A percentile compares a stretch with the other conserved stretches of the same genome.
Conservation (phyloP, 2,329 filamentous ascomycete species). For the Tothia fuscella region DNA sequence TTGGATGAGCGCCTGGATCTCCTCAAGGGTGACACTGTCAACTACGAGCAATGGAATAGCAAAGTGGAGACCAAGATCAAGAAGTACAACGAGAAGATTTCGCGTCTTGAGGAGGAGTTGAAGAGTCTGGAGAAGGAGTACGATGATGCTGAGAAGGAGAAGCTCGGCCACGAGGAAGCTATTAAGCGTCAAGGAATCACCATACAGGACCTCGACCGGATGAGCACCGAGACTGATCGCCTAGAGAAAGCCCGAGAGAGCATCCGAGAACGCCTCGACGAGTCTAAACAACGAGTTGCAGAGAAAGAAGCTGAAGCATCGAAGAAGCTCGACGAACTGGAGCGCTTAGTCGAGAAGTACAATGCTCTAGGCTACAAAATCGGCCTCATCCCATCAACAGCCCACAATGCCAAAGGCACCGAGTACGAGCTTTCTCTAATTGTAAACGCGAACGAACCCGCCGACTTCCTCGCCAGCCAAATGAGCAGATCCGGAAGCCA, state of each 20-base stretch:
- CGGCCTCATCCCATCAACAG: slow-evolving; percentile 73
- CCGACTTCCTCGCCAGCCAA: slow-evolving; percentile 54
- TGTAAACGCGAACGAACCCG: slow-evolving; percentile 52
- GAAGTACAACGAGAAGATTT: slow-evolving; percentile 72
- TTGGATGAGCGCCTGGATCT: slow-evolving; percentile 86
- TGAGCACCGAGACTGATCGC: slow-evolving; percentile 89
- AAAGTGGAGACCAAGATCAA: slow-evolving; percentile 74
- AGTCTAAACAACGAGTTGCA: slow-evolving; percentile 67
- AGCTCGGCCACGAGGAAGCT: slow-evolving; percentile 63
- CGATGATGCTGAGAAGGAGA: slow-evolving; percentile 70
- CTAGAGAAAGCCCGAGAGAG: slow-evolving; percentile 80
- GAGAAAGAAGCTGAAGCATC: slow-evolving; percentile 86
- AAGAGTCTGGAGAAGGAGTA: slow-evolving; percentile 62
- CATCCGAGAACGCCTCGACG: slow-evolving; percentile 64
- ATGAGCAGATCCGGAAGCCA: slow-evolving; percentile 30
- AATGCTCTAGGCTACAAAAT: slow-evolving; percentile 93
- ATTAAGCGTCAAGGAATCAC: slow-evolving; percentile 92
- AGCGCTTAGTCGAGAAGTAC: slow-evolving; percentile 78
- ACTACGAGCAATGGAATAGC: slow-evolving; percentile 91
- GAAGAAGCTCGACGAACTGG: slow-evolving; percentile 79
- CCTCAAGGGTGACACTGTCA: slow-evolving; percentile 84
- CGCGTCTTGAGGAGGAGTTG: slow-evolving; percentile 76
- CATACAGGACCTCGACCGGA: slow-evolving; percentile 97
- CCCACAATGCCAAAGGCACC: slow-evolving; percentile 70
- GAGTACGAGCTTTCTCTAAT: slow-evolving; percentile 77